A percentile compares a stretch with the other conserved stretches of the same genome.
Conservation (phyloP, 257 asterid species). For the Solanum peruvianum region DNA sequence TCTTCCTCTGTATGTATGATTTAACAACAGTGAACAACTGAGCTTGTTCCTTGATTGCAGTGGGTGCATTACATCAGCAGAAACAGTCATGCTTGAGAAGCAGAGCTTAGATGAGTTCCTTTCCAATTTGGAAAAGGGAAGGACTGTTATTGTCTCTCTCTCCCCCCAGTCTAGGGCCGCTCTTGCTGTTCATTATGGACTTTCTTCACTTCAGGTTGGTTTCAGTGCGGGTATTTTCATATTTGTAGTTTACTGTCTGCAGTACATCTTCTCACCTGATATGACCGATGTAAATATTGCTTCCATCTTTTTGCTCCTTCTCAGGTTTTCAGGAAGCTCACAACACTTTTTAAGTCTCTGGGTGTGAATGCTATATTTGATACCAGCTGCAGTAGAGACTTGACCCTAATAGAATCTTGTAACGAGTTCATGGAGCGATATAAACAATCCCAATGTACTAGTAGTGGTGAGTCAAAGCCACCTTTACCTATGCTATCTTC, state of each 20-base stretch:
- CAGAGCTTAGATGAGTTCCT: slow-evolving; percentile 93
- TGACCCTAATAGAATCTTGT: slow-evolving; percentile 84
- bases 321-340: slow-evolving; percentile 75
- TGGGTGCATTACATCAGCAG: slow-evolving; percentile 97
- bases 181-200: slow-evolving; percentile 77
- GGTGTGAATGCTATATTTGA: slow-evolving; percentile 89
- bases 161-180: slow-evolving; percentile 99
- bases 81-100: slow-evolving; percentile 97
- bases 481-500: slow-evolving; percentile 86
- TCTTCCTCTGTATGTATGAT: neutral
- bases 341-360: slow-evolving; percentile 73
- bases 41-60: slow-evolving; percentile 33
- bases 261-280: neutral
- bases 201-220: slow-evolving; percentile 61
- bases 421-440: slow-evolving; percentile 71
- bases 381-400: slow-evolving; percentile 88
- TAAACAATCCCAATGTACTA: slow-evolving; percentile 27
- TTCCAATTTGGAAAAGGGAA: slow-evolving; percentile 52
- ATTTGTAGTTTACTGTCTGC: neutral
- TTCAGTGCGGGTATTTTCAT: neutral
- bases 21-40: neutral
- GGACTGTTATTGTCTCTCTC: slow-evolving; percentile 63
- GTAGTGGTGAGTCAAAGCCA: slow-evolving; percentile 25
- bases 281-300: neutral
- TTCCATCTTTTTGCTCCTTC: neutral